phyloP scores from a whole-genome alignment of 495 filamentous ascomycete species.

The Hyphodiscus hymeniophilus region DNA sequence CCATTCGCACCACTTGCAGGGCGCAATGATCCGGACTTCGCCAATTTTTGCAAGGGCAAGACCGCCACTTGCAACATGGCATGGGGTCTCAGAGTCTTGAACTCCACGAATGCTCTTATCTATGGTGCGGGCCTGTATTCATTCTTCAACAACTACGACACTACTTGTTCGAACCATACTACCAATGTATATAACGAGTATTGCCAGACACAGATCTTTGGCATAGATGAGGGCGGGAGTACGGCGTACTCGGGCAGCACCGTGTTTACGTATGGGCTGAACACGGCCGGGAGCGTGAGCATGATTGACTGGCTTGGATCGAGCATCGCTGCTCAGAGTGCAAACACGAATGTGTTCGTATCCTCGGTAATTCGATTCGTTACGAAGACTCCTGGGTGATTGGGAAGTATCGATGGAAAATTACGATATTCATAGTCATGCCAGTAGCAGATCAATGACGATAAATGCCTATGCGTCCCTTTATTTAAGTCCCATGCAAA shows the following conservation, averaged over 20 bases:
- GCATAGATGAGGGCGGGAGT: constrained; percentile 31
- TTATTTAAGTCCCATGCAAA: too few species aligned
- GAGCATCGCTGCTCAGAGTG: constrained; percentile 1
- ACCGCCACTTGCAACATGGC: constrained; percentile 39
- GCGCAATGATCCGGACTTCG: constrained; percentile 53
- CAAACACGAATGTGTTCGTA: neutral
- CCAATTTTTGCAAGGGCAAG: constrained; percentile 33
- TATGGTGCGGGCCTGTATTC: constrained; percentile 70
- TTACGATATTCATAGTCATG: too few species aligned
- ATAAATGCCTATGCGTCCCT: too few species aligned
- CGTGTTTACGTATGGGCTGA: constrained; percentile 46
- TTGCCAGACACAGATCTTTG: constrained; percentile 47
- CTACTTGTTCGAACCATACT: constrained; percentile 25
- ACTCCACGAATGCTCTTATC: constrained; percentile 48
- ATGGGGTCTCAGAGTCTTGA: constrained; percentile 58
- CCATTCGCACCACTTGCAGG: constrained; percentile 43
- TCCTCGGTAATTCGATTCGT: too few species aligned
- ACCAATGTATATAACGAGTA: constrained; percentile 36
- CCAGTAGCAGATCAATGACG: too few species aligned
- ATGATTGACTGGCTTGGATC: neutral
- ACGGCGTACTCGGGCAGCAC: constrained; percentile 24
- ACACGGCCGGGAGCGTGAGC: constrained; percentile 35
- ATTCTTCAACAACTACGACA: constrained; percentile 56
- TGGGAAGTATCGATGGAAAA: too few species aligned
- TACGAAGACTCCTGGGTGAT: too few species aligned